Conservation (phyloP, 176 grass and related monocot genomes). For the Phoenix dactylifera region DNA sequence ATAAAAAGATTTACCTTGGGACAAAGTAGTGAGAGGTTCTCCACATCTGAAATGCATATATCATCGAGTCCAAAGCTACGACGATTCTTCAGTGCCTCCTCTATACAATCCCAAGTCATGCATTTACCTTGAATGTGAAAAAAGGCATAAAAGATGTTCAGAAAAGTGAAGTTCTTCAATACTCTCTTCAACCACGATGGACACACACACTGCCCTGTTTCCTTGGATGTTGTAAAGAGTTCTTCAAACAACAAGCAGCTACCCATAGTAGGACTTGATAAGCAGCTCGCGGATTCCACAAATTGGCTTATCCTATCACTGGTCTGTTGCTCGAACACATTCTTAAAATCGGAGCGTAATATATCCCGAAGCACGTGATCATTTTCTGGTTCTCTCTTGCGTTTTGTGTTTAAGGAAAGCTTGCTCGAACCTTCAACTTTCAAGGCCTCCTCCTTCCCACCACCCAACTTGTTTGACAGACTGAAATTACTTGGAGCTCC, state of each 20-base stretch:
- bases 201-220: conserved; percentile 23
- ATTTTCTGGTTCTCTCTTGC: conserved; percentile 27
- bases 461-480: neutral
- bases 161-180: conserved; percentile 31
- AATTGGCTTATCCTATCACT: conserved; percentile 25
- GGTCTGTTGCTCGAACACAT: conserved; percentile 20
- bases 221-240: conserved; percentile 13
- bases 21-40: conserved; percentile 32
- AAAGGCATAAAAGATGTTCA: conserved; percentile 38
- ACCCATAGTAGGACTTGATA: conserved; percentile 11
- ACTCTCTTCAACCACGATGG: conserved; percentile 37
- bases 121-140: conserved; percentile 31
- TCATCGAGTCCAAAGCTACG: conserved; percentile 27
- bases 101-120: conserved; percentile 33
- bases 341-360: conserved; percentile 16
- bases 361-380: conserved; percentile 22
- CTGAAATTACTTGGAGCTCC: conserved; percentile 17
- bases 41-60: conserved; percentile 23
- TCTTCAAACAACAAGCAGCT: conserved; percentile 30
- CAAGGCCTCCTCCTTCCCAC: neutral
- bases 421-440: conserved; percentile 2
- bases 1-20: conserved; percentile 28
- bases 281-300: conserved; percentile 31
- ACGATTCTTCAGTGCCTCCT: conserved; percentile 23
- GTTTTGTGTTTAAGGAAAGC: conserved; percentile 26